A percentile compares a stretch with the other conserved stretches of the same genome.
Conservation (phyloP, 441 rosid species). For the Populus hybrid region DNA sequence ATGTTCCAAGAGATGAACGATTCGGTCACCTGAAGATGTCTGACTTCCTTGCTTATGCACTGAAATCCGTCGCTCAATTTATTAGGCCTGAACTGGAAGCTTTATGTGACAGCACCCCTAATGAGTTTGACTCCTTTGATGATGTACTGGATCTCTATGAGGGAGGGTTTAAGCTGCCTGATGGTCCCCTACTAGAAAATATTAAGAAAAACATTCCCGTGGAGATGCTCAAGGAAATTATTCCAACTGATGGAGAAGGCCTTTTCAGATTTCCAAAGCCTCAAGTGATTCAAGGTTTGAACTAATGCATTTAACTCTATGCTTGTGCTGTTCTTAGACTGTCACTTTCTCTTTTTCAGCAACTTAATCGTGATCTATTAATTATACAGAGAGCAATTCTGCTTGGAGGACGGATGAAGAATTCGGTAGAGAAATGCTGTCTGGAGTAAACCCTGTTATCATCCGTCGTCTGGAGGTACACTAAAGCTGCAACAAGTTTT, state of each 20-base stretch:
- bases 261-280: conserved; percentile 55
- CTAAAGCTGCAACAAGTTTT: not conserved
- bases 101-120: conserved; percentile 36
- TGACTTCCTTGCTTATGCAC: conserved; percentile 49
- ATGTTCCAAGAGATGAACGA: conserved; percentile 74
- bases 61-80: conserved; percentile 47
- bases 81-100: conserved; percentile 47
- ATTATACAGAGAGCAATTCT: conserved; percentile 41
- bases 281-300: conserved; percentile 54
- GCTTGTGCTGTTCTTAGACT: not conserved
- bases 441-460: conserved; percentile 63
- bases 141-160: conserved; percentile 48
- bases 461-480: conserved; percentile 56
- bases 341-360: not conserved
- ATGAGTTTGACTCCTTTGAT: conserved; percentile 52
- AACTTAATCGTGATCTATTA: not conserved
- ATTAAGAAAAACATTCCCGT: conserved; percentile 37
- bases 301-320: not conserved
- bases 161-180: conserved; percentile 50
- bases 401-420: conserved; percentile 84
- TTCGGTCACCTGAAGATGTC: conserved; percentile 62
- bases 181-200: conserved; percentile 29
- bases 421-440: conserved; percentile 73
- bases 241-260: conserved; percentile 40
- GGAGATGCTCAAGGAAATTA: conserved; percentile 48